A percentile compares a stretch with the other conserved stretches of the same genome.
phyloP scores from a whole-genome alignment of 2,329 filamentous ascomycete species.

The Dactylellina leptospora region DNA sequence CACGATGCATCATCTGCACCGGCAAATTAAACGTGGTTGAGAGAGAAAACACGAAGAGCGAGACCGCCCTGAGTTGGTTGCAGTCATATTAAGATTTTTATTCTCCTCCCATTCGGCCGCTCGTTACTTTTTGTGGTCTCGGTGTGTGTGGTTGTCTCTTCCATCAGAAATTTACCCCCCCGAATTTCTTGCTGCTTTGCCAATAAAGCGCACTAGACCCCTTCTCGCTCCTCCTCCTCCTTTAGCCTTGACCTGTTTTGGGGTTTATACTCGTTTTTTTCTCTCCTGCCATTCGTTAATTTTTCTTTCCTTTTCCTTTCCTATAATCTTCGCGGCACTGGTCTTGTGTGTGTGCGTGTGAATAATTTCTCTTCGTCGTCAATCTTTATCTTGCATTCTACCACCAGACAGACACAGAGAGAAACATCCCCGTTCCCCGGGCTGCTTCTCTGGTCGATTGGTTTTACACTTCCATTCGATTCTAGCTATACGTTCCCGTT shows the following conservation, averaged over 20 bases:
- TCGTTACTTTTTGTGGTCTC: conserved; percentile 41
- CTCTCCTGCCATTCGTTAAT: conserved; percentile 24
- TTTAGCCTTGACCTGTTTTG: conserved; percentile 49
- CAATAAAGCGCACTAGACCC: conserved; percentile 34
- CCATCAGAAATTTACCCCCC: conserved; percentile 43
- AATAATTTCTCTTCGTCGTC: conserved; percentile 47
- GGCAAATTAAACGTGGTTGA: conserved; percentile 8
- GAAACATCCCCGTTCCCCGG: conserved; percentile 11
- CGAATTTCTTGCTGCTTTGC: conserved; percentile 22
- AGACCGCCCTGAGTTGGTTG: conserved; percentile 17
- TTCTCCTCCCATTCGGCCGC: conserved; percentile 33
- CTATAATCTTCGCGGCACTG: conserved; percentile 28
- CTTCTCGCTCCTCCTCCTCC: conserved; percentile 47
- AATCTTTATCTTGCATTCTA: conserved; percentile 52
- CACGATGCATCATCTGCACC: conserved; percentile 13
- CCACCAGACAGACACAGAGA: conserved; percentile 17
- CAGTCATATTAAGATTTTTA: conserved; percentile 36
- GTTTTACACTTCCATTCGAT: conserved; percentile 45
- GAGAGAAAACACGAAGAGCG: too few relatives aligned
- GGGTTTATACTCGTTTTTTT: conserved; percentile 31
- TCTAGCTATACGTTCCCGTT: conserved; percentile 33
- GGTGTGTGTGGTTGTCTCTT: conserved; percentile 52
- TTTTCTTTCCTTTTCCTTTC: conserved; percentile 36
- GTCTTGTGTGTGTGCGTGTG: conserved; percentile 33
- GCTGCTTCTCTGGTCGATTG: conserved; percentile 28